These are phyloP conservation scores for Cordyceps farinosa DNA, from an alignment of 2,329 filamentous ascomycete genomes.

Conservation along the genomic window DNA sequence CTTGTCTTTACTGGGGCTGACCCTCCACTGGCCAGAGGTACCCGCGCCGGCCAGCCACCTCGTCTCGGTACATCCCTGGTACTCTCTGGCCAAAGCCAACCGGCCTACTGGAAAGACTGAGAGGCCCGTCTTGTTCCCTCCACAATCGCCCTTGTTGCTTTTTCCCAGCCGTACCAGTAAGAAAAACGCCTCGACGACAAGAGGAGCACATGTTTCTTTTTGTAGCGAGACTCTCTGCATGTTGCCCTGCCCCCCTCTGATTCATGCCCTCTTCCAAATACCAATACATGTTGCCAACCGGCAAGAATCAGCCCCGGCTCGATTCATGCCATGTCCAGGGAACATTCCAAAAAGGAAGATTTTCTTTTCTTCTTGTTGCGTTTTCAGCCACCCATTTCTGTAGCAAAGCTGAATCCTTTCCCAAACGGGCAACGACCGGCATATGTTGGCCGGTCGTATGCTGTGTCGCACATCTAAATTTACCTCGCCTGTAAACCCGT, in stretches of 20 bases:
- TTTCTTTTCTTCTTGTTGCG: not conserved
- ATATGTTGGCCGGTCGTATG: not conserved
- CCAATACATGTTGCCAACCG: not conserved
- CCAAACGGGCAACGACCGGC: not conserved
- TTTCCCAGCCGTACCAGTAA: not conserved
- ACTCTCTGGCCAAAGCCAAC: not conserved
- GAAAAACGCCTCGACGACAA: not conserved
- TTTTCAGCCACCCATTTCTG: not conserved
- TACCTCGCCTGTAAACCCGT: not conserved
- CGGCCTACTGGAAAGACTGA: not conserved
- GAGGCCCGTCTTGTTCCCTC: no score
- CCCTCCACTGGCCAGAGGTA: not conserved
- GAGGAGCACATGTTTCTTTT: not conserved
- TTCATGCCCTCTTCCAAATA: not conserved
- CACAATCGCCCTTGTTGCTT: not conserved
- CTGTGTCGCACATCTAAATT: not conserved
- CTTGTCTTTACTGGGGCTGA: not conserved
- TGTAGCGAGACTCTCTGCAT: not conserved
- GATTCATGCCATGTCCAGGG: not conserved
- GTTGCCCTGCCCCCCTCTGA: not conserved
- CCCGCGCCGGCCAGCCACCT: not conserved
- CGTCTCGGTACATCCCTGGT: not conserved
- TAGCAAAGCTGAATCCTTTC: not conserved
- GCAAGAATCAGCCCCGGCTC: not conserved
- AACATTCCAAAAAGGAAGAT: not conserved